phyloP scores from a whole-genome alignment of 768 basidiomycete species.

The Harrya chromipes region DNA sequence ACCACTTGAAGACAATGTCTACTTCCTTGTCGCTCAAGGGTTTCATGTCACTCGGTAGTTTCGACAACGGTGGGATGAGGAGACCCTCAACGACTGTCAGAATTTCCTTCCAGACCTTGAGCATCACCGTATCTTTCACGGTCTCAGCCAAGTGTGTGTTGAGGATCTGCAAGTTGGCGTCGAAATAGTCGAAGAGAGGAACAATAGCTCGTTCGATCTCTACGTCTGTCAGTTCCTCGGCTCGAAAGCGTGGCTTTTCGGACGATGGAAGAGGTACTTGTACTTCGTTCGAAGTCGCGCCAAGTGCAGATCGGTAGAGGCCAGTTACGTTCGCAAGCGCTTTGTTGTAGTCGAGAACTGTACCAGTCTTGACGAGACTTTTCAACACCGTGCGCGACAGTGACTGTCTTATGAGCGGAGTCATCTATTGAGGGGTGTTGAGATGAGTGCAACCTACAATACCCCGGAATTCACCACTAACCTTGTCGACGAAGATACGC shows the following conservation, averaged over 20 bases:
- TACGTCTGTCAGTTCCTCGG: constrained; percentile 83
- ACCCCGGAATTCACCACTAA: constrained; percentile 25
- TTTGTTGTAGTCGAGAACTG: constrained; percentile 82
- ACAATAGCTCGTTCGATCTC: constrained; percentile 93
- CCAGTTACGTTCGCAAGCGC: constrained; percentile 79
- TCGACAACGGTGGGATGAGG: constrained; percentile 87
- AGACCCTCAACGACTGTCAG: constrained; percentile 80
- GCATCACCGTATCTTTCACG: constrained; percentile 91
- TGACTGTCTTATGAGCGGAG: constrained; percentile 86
- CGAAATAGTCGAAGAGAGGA: constrained; percentile 94
- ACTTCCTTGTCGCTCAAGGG: constrained; percentile 94
- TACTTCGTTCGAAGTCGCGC: constrained; percentile 62
- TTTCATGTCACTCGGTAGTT: constrained; percentile 84
- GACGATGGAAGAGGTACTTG: constrained; percentile 70
- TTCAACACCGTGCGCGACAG: constrained; percentile 76
- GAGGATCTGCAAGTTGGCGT: constrained; percentile 86
- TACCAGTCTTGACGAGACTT: constrained; percentile 64
- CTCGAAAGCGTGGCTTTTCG: constrained; percentile 75
- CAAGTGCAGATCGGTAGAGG: constrained; percentile 77
- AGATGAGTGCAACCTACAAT: not conserved
- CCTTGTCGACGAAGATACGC: constrained; percentile 96
- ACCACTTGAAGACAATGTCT: constrained; percentile 98
- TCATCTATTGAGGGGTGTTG: constrained; percentile 59
- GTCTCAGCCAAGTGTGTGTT: constrained; percentile 83
- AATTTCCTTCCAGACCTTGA: constrained; percentile 94